These are phyloP conservation scores for Neonectria magnoliae DNA, from an alignment of 2,329 filamentous ascomycete species.

Conservation along the genomic window DNA sequence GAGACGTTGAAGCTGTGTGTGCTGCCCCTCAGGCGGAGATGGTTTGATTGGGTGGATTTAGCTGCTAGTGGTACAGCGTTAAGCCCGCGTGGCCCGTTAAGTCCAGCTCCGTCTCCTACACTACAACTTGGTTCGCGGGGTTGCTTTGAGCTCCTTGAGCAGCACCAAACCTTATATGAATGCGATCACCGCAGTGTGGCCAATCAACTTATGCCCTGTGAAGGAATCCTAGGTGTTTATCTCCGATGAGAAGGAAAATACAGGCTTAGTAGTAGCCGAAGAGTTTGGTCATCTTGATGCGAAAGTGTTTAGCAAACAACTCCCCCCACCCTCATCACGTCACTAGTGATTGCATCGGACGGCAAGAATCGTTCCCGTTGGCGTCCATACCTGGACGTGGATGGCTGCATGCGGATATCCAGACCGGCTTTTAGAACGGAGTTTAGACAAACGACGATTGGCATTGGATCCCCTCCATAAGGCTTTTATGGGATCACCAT, in stretches of 20 bases:
- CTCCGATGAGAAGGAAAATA: not conserved
- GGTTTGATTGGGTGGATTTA: slow-evolving; percentile 5
- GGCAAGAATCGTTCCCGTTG: slow-evolving; percentile 1
- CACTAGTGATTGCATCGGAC: not conserved
- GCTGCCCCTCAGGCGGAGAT: not conserved
- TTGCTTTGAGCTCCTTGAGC: not conserved
- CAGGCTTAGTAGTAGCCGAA: not conserved
- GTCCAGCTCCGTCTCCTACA: slow-evolving; percentile 14
- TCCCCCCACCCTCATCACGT: slow-evolving; percentile 6
- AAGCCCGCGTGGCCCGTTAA: slow-evolving; percentile 32
- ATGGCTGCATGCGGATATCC: not conserved
- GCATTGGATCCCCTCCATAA: not conserved
- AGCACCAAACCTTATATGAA: too few species aligned
- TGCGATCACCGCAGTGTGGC: too few species aligned
- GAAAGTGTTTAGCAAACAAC: not conserved
- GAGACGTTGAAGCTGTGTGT: not conserved
- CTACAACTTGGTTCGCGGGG: not conserved
- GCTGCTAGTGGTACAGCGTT: not conserved
- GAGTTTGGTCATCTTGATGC: not conserved
- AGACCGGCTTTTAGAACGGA: slow-evolving; percentile 23
- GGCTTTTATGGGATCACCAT: not conserved
- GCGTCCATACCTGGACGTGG: not conserved
- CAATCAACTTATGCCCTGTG: too few species aligned
- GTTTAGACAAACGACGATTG: slow-evolving; percentile 18
- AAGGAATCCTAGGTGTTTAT: not conserved